These are phyloP conservation scores for Aspergillus fischeri DNA, from an alignment of 2,329 filamentous ascomycete genomes.

Conservation along the genomic window DNA sequence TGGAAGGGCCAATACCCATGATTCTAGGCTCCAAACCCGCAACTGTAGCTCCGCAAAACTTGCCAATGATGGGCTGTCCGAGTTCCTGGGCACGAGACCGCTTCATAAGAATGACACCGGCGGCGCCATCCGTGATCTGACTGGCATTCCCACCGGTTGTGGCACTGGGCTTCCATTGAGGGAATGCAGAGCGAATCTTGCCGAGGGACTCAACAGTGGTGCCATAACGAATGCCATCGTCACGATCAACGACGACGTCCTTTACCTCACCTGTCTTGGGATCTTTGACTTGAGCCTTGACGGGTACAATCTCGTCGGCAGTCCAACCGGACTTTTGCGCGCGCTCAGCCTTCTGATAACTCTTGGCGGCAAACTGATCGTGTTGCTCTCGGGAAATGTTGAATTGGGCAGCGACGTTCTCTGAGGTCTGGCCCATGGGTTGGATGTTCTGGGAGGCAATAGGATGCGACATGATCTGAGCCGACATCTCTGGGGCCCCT, in stretches of 20 bases:
- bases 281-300: constrained; percentile 79
- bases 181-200: constrained; percentile 84
- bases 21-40: constrained; percentile 82
- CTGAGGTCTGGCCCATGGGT: constrained; percentile 87
- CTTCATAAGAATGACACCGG: constrained; percentile 88
- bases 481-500: constrained; percentile 75
- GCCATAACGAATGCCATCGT: constrained; percentile 79
- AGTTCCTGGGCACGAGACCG: constrained; percentile 78
- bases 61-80: constrained; percentile 79
- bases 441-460: constrained; percentile 88
- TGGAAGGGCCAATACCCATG: constrained; percentile 89
- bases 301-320: constrained; percentile 77
- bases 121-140: constrained; percentile 88
- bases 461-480: constrained; percentile 68
- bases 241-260: constrained; percentile 70
- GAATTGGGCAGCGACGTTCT: constrained; percentile 81
- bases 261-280: constrained; percentile 80
- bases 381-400: constrained; percentile 65
- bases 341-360: constrained; percentile 77
- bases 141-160: constrained; percentile 92
- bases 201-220: constrained; percentile 76
- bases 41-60: constrained; percentile 78
- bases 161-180: constrained; percentile 67
- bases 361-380: constrained; percentile 78
- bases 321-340: constrained; percentile 82